A percentile compares a stretch with the other conserved stretches of the same genome.
Conservation (phyloP, 2,329 filamentous ascomycete species). For the Uncinocarpus reesii region DNA sequence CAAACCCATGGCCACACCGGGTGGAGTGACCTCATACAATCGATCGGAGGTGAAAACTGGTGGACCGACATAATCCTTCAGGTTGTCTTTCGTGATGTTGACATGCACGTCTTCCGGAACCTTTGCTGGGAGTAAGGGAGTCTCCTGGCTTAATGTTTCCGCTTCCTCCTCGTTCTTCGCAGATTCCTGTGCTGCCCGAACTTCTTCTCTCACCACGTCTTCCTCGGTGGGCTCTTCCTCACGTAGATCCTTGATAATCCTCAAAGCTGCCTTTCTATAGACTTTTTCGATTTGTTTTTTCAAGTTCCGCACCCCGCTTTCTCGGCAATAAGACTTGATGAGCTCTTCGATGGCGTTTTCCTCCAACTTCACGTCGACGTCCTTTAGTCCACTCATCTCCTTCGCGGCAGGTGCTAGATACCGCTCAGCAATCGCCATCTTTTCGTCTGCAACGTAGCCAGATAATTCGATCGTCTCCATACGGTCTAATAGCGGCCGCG, state of each 20-base stretch:
- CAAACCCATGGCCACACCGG: constrained; percentile 93
- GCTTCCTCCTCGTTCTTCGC: constrained; percentile 34
- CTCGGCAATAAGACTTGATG: constrained; percentile 96
- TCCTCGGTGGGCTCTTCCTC: constrained; percentile 32
- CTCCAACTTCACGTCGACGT: constrained; percentile 78
- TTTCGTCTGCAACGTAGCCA: constrained; percentile 94
- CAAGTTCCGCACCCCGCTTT: constrained; percentile 90
- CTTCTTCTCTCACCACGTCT: constrained; percentile 72
- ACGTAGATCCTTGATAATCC: constrained; percentile 63
- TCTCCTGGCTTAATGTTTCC: constrained; percentile 16
- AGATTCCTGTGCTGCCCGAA: constrained; percentile 62
- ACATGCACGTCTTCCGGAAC: constrained; percentile 84
- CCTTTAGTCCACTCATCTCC: constrained; percentile 78
- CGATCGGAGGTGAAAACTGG: constrained; percentile 93
- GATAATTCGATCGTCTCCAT: constrained; percentile 98
- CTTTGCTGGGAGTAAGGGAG: constrained; percentile 46
- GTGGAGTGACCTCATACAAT: constrained; percentile 83
- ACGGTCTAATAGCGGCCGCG: constrained; percentile 79
- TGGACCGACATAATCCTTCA: constrained; percentile 94
- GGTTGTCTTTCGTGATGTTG: constrained; percentile 72
- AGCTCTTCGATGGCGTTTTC: constrained; percentile 87
- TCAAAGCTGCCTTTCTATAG: constrained; percentile 90
- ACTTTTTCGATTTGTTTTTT: constrained; percentile 99
- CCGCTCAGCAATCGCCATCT: constrained; percentile 92
- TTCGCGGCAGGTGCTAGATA: constrained; percentile 93